A percentile compares a stretch with the other conserved stretches of the same genome.
phyloP scores from a whole-genome alignment of 176 grass and related monocot genomes.

The Elaeis guineensis region DNA sequence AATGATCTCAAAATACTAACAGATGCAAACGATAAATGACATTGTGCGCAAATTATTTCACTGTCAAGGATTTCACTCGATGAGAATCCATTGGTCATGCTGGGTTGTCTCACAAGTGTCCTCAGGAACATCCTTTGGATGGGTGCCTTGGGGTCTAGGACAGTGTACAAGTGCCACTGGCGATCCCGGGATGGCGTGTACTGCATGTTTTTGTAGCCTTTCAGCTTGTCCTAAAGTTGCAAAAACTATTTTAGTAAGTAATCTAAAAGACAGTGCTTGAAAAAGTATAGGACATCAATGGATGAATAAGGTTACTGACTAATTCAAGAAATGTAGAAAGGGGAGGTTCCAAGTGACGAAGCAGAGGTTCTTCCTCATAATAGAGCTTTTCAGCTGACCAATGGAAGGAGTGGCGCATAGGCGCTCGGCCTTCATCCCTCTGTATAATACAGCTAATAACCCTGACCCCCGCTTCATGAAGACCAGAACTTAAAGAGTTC shows the following conservation, averaged over 20 bases:
- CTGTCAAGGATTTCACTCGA: slow-evolving; percentile 44
- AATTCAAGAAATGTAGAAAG: slow-evolving; percentile 93
- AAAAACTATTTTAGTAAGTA: not conserved
- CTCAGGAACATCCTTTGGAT: slow-evolving; percentile 91
- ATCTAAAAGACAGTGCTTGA: no score
- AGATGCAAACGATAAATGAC: slow-evolving; percentile 71
- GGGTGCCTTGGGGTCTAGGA: slow-evolving; percentile 47
- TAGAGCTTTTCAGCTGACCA: slow-evolving; percentile 79
- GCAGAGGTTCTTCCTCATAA: slow-evolving; percentile 90
- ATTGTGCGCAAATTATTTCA: slow-evolving; percentile 44
- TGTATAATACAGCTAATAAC: slow-evolving; percentile 95
- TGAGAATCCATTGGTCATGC: slow-evolving; percentile 45
- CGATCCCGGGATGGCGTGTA: slow-evolving; percentile 93
- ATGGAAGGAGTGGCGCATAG: slow-evolving; percentile 96
- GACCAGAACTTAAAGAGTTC: slow-evolving; percentile 55
- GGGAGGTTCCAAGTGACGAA: slow-evolving; percentile 93
- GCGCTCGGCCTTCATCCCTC: slow-evolving; percentile 89
- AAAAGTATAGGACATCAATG: not conserved
- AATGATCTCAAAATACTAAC: slow-evolving; percentile 86
- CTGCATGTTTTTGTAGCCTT: slow-evolving; percentile 78
- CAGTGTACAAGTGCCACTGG: slow-evolving; percentile 96
- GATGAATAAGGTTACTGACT: slow-evolving; percentile 38
- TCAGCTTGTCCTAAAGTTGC: slow-evolving; percentile 62
- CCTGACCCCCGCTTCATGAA: slow-evolving; percentile 59
- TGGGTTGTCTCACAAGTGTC: slow-evolving; percentile 83